phyloP scores from a whole-genome alignment of 306 rosid genomes.

The Cucurbita pepo region DNA sequence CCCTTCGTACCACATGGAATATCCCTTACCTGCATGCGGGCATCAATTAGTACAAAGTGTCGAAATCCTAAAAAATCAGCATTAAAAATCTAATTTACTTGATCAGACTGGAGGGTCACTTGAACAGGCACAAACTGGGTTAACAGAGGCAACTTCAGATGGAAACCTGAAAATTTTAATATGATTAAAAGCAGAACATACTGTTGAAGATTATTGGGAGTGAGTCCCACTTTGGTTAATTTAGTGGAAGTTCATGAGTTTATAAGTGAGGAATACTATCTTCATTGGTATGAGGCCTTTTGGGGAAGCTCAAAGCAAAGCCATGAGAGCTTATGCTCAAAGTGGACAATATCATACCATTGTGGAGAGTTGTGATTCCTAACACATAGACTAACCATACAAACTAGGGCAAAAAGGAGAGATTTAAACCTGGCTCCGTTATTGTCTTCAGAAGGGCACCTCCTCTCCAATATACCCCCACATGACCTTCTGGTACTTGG shows the following conservation, averaged over 20 bases:
- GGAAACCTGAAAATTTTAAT: slow-evolving; percentile 49
- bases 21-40: slow-evolving; percentile 51
- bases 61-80: not conserved
- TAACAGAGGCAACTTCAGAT: slow-evolving; percentile 63
- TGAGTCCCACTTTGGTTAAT: too few species aligned
- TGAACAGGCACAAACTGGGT: slow-evolving; percentile 82
- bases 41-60: not conserved
- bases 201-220: too few species aligned
- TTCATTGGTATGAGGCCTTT: too few species aligned
- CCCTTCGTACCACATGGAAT: slow-evolving; percentile 97
- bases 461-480: slow-evolving; percentile 93
- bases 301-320: too few species aligned
- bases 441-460: slow-evolving; percentile 77
- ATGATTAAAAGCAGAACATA: not conserved
- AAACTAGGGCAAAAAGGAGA: not conserved
- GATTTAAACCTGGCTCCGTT: slow-evolving; percentile 57
- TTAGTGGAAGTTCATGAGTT: too few species aligned
- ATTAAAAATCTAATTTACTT: slow-evolving; percentile 17
- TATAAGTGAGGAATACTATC: too few species aligned
- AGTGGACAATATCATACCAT: too few species aligned
- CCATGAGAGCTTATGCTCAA: too few species aligned
- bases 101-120: slow-evolving; percentile 84
- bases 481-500: slow-evolving; percentile 98
- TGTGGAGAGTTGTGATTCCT: too few species aligned
- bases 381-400: not conserved